A percentile compares a stretch with the other conserved stretches of the same genome.
phyloP scores from a whole-genome alignment of 306 rosid genomes.

The Comarum palustre region DNA sequence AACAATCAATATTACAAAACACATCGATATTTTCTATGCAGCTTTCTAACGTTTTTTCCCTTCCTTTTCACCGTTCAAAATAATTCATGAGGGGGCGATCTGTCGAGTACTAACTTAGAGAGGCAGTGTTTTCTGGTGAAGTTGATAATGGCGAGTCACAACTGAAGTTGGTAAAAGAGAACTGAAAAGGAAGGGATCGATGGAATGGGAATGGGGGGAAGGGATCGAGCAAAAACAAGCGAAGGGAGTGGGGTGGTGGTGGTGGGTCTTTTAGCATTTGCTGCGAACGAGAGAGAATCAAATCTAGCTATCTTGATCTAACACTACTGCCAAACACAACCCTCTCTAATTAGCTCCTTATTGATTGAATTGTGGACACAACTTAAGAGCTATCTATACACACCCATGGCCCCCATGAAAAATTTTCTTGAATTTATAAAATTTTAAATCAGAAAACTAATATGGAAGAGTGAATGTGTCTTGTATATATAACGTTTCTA shows the following conservation, averaged over 20 bases:
- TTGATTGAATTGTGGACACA: slow-evolving; percentile 40
- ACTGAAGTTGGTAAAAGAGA: slow-evolving; percentile 26
- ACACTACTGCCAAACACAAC: slow-evolving; percentile 32
- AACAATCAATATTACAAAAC: slow-evolving; percentile 23
- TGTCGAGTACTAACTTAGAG: background rate
- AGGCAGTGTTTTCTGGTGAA: slow-evolving; percentile 14
- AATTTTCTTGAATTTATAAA: background rate
- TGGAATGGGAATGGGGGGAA: slow-evolving; percentile 1
- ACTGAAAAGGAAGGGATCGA: slow-evolving; percentile 6
- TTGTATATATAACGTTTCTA: background rate
- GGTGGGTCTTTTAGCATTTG: slow-evolving; percentile 39
- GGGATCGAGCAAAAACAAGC: too few species aligned
- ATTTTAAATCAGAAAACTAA: background rate
- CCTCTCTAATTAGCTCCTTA: slow-evolving; percentile 16
- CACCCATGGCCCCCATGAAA: slow-evolving; percentile 30
- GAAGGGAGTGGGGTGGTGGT: background rate
- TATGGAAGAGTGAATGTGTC: background rate
- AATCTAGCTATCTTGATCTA: slow-evolving; percentile 14
- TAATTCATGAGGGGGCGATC: background rate
- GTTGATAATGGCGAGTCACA: slow-evolving; percentile 39
- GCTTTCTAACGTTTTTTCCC: background rate
- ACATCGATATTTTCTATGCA: slow-evolving; percentile 10
- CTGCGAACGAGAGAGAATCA: slow-evolving; percentile 36
- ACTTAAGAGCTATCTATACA: slow-evolving; percentile 27
- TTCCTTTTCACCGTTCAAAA: background rate